phyloP scores from a whole-genome alignment of 2,329 filamentous ascomycete genomes.

The Penicillium paneum region DNA sequence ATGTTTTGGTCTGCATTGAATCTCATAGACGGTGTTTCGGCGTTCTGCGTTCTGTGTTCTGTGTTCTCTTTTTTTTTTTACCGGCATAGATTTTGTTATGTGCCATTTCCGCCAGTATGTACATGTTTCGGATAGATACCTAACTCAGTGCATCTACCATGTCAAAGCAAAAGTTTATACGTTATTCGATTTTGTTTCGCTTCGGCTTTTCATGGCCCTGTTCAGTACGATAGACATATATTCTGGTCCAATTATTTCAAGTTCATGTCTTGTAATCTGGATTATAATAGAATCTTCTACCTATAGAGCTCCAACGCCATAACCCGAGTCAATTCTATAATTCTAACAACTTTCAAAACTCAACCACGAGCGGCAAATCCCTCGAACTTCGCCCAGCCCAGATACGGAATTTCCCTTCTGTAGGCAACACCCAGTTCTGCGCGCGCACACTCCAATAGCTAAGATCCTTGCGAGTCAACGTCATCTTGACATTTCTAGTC shows the following conservation, averaged over 20 bases:
- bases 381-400: constrained; percentile 39
- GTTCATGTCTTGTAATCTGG: background rate
- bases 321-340: background rate
- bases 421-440: constrained; percentile 68
- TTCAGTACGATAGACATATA: background rate
- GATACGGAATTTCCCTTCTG: constrained; percentile 36
- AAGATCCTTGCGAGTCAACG: constrained; percentile 64
- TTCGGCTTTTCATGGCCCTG: background rate
- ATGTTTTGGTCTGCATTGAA: constrained; percentile 21
- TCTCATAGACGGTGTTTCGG: constrained; percentile 26
- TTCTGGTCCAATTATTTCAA: too few species aligned
- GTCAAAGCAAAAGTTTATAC: constrained; percentile 8
- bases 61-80: background rate
- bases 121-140: constrained; percentile 9
- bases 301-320: background rate
- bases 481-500: constrained; percentile 54
- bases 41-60: background rate
- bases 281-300: background rate
- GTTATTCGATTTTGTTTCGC: background rate
- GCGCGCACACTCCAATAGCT: constrained; percentile 67
- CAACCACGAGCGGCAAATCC: constrained; percentile 31
- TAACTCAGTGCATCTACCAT: constrained; percentile 3
- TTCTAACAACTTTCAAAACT: constrained; percentile 21
- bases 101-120: constrained; percentile 4
- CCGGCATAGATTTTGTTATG: constrained; percentile 4